A percentile compares a stretch with the other conserved stretches of the same genome.
Conservation (phyloP, 164 flowering plant genomes). For the Stephania cephalantha region DNA sequence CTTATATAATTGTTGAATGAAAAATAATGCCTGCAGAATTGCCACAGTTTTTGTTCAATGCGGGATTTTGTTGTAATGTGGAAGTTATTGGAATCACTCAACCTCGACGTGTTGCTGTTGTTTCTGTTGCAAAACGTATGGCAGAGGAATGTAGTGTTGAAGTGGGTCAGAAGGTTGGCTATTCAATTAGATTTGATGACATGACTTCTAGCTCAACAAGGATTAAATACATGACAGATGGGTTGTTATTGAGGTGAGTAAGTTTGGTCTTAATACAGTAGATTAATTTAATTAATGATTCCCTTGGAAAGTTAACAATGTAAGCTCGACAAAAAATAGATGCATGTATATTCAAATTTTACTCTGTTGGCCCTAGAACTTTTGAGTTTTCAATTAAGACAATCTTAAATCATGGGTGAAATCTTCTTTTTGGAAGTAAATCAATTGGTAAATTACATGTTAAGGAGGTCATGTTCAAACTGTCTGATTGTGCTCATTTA, state of each 20-base stretch:
- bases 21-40: constrained; percentile 41
- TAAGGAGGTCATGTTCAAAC: too few species aligned
- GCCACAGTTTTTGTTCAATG: constrained; percentile 78
- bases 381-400: too few species aligned
- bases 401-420: too few species aligned
- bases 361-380: too few species aligned
- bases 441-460: too few species aligned
- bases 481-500: too few species aligned
- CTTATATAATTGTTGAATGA: constrained; percentile 7
- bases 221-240: constrained; percentile 97
- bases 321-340: too few species aligned
- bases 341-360: too few species aligned
- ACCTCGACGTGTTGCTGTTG: constrained; percentile 92
- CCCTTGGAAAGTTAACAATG: too few species aligned
- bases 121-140: constrained; percentile 90
- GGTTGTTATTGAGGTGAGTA: constrained; percentile 65
- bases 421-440: too few species aligned
- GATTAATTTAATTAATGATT: too few species aligned
- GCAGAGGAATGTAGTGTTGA: constrained; percentile 90
- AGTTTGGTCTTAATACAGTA: not conserved
- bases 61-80: constrained; percentile 64
- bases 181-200: constrained; percentile 92
- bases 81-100: constrained; percentile 77
- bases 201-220: constrained; percentile 64
- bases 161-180: constrained; percentile 84